Evolutionary conservation across 176 grass and related monocot genomes (phyloP).

Genomic region (Aegilops speltoides): DNA sequence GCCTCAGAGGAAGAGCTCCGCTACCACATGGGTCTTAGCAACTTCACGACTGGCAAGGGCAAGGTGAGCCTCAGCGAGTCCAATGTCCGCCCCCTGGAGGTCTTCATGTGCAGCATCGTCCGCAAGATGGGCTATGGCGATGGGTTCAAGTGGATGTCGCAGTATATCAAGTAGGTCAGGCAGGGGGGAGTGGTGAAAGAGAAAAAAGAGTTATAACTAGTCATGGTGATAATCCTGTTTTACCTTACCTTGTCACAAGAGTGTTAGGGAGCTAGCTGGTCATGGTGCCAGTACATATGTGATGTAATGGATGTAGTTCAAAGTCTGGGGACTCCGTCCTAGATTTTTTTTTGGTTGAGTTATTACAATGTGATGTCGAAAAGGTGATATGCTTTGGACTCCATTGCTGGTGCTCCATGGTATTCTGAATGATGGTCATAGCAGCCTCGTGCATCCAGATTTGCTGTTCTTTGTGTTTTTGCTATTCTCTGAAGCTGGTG

Average conservation of each 20-base stretch:
- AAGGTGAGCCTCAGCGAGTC: slow-evolving; percentile 62
- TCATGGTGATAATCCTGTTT: slow-evolving; percentile 6
- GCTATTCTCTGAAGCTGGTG: not conserved
- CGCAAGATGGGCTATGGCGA: slow-evolving; percentile 90
- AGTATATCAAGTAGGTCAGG: slow-evolving; percentile 68
- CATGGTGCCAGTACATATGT: slow-evolving; percentile 37
- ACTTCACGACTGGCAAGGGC: slow-evolving; percentile 84
- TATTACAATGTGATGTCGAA: slow-evolving; percentile 1
- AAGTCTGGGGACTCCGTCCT: slow-evolving; percentile 22
- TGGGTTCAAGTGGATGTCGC: slow-evolving; percentile 82
- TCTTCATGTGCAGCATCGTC: slow-evolving; percentile 92
- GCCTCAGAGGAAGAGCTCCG: slow-evolving; percentile 71
- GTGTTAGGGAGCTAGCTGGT: slow-evolving; percentile 13
- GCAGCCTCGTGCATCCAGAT: not conserved
- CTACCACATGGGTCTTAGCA: slow-evolving; percentile 69
- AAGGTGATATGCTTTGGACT: not conserved
- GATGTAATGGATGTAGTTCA: slow-evolving; percentile 24
- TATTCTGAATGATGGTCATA: not conserved
- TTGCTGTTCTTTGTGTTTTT: not conserved
- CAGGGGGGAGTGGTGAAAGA: not conserved
- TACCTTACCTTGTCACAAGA: slow-evolving; percentile 28
- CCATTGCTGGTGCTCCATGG: not conserved
- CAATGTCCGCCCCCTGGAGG: slow-evolving; percentile 69
- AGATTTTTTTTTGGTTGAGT: not conserved
- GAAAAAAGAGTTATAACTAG: not conserved